Evolutionary conservation across 768 basidiomycete genomes (phyloP).

Genomic region (Collybia mongolica): DNA sequence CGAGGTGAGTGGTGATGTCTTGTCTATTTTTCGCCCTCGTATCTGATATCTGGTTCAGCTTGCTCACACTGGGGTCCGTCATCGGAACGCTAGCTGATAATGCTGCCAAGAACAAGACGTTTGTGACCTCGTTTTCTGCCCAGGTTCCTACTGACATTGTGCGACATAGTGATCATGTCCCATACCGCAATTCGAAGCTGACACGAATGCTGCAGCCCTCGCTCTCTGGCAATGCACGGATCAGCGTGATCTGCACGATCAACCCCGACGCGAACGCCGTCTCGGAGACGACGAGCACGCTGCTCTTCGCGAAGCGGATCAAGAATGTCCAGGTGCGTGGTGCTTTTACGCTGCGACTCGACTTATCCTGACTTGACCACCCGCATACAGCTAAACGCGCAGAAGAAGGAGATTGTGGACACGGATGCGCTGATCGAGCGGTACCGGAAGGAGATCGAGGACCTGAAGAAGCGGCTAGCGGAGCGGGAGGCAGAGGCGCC

Average conservation of each 20-base stretch:
- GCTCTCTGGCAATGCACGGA: conserved; percentile 90
- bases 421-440: conserved; percentile 92
- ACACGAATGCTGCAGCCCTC: conserved; percentile 95
- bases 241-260: conserved; percentile 95
- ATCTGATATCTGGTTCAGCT: conserved; percentile 37
- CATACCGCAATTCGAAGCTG: conserved; percentile 93
- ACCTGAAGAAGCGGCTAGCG: conserved; percentile 70
- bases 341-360: too few relatives aligned
- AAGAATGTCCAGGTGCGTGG: conserved; percentile 77
- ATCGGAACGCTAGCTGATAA: conserved; percentile 92
- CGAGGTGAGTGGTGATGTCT: conserved; percentile 44
- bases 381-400: conserved; percentile 63
- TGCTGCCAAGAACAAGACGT: conserved; percentile 72
- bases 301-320: conserved; percentile 88
- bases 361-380: too few relatives aligned
- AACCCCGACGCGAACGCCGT: conserved; percentile 82
- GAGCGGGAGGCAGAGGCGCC: conserved; percentile 69
- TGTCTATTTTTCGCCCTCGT: background rate
- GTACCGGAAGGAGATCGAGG: conserved; percentile 93
- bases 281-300: conserved; percentile 82
- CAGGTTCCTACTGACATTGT: background rate
- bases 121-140: conserved; percentile 10
- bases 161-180: conserved; percentile 76
- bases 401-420: conserved; percentile 93
- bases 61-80: conserved; percentile 90